Percentiles rank a stretch among this genome's conserved stretches.
phyloP scores from a whole-genome alignment of 805 yeast species.

The Vanderwaltozyma tropicalis region DNA sequence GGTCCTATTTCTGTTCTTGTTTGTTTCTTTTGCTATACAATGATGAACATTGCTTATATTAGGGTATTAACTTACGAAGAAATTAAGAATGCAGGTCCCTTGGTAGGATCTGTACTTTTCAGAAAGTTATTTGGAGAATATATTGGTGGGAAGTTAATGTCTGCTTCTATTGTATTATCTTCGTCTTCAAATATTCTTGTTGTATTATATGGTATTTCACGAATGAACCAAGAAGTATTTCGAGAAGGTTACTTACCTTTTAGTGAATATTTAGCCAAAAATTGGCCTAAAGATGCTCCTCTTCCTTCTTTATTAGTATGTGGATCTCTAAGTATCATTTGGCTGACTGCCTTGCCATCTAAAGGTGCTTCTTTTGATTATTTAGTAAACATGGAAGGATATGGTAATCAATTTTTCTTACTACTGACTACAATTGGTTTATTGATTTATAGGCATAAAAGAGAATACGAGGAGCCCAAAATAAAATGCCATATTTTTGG shows the following conservation, averaged over 20 bases:
- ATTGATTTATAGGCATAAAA: conserved; percentile 40
- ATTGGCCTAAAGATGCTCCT: conserved; percentile 49
- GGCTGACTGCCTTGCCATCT: conserved; percentile 30
- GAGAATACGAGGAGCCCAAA: conserved; percentile 40
- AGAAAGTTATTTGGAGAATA: conserved; percentile 43
- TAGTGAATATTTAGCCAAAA: conserved; percentile 41
- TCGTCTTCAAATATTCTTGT: conserved; percentile 56
- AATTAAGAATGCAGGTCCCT: conserved; percentile 43
- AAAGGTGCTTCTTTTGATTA: conserved; percentile 32
- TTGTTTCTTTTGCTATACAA: conserved; percentile 38
- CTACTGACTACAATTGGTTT: conserved; percentile 47
- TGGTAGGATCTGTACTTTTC: conserved; percentile 49
- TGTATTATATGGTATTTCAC: conserved; percentile 45
- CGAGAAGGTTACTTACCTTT: conserved; percentile 54
- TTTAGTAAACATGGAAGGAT: conserved; percentile 37
- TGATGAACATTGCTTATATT: conserved; percentile 47
- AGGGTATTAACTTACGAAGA: conserved; percentile 45
- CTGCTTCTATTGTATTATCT: conserved; percentile 49
- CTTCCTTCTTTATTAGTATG: conserved; percentile 36
- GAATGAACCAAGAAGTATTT: conserved; percentile 56
- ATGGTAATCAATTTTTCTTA: conserved; percentile 38
- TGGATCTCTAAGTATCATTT: conserved; percentile 24
- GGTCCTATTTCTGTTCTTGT: conserved; percentile 46
- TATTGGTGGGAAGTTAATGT: conserved; percentile 44
- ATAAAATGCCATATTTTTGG: conserved; percentile 43